Percentiles rank a stretch among this genome's conserved stretches.
phyloP scores from a whole-genome alignment of 78 protist genomes.

The Monocercomonoides exilis region DNA sequence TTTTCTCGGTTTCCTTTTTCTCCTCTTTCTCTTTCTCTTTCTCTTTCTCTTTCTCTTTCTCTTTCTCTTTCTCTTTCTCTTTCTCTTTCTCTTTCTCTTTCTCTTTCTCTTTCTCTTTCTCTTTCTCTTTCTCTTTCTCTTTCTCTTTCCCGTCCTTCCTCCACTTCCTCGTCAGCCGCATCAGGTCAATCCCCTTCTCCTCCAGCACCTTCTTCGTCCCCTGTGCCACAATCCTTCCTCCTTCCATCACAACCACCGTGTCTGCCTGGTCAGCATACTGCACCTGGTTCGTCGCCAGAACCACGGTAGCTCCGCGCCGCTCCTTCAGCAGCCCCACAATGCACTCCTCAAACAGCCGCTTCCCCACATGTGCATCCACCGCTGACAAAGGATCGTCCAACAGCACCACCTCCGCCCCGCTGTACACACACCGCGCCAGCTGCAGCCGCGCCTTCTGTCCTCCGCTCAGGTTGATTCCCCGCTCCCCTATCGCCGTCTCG shows the following conservation, averaged over 20 bases:
- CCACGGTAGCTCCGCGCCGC: slow-evolving; percentile 26
- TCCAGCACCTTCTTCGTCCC: too few relatives aligned
- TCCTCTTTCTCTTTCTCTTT: too few relatives aligned
- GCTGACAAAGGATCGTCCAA: slow-evolving; percentile 74
- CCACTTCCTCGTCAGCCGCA: not conserved
- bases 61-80: too few relatives aligned
- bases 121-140: too few relatives aligned
- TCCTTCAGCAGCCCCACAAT: slow-evolving; percentile 48
- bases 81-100: too few relatives aligned
- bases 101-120: too few relatives aligned
- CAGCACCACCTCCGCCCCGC: slow-evolving; percentile 66
- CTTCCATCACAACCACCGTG: not conserved
- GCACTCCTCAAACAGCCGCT: slow-evolving; percentile 39
- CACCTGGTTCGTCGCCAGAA: slow-evolving; percentile 28
- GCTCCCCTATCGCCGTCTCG: slow-evolving; percentile 86
- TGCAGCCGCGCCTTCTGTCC: slow-evolving; percentile 92
- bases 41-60: too few relatives aligned
- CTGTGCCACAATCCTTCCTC: too few relatives aligned
- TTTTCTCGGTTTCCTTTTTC: too few relatives aligned
- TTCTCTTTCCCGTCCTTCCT: too few relatives aligned
- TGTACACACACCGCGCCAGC: slow-evolving; percentile 77
- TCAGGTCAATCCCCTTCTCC: too few relatives aligned
- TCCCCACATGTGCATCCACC: slow-evolving; percentile 32
- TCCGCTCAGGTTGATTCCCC: slow-evolving; percentile 85
- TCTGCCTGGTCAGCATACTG: not conserved